Base-by-base conservation (phyloP, 495 filamentous ascomycete species). In the Coniosporium apollinis region DNA sequence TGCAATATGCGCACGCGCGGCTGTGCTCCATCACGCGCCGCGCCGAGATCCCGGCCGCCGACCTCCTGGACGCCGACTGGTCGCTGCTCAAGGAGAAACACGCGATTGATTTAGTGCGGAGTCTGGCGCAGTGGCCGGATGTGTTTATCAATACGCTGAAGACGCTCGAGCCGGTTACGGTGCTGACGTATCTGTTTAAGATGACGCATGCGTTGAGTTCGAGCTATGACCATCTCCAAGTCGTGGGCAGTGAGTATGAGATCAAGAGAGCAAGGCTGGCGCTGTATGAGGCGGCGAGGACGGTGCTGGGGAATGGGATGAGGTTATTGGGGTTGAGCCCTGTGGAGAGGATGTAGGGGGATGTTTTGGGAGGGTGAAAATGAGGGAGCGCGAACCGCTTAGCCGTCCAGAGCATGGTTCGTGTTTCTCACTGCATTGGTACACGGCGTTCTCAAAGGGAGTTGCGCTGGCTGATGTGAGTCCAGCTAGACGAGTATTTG, bases 1-100 rank as follows among this genome's bases (percentile, higher is more conserved):
- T 82, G 30, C 76, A 79, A 53, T 74, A 78, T 51, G 70, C 69
- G 15, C 70, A 81, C 51, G 73, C 74, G 16, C 70, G 70, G 49
- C 69, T 81, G 32, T 74, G 66, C 55, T 72, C 69, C 9, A 75
- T 77, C 41, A 56, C 62, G 45, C 63, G 66, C 38, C 70, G 70
- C 48, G 59, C 66, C 11, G 61, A 49, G 13, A 36, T 70, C 30
- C 40, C 51, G 29, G 42, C 52, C 3, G 50, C 60, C 28, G 56
- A 66, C 11, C 57, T 76, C 17, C 45, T 48, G 28, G 47, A 56
- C 4, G 69, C 71, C 31, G 65, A 78, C 54, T 54, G 71, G 20
- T 59, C 62, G 14, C 64, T 72, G 28, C 57, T 79, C 21, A 66
- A 57, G 6, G 72, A 76, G 46, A 37, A 51, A 10, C 64, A 72